Conservation (phyloP, 768 basidiomycete species). For the Rhodocollybia butyracea region DNA sequence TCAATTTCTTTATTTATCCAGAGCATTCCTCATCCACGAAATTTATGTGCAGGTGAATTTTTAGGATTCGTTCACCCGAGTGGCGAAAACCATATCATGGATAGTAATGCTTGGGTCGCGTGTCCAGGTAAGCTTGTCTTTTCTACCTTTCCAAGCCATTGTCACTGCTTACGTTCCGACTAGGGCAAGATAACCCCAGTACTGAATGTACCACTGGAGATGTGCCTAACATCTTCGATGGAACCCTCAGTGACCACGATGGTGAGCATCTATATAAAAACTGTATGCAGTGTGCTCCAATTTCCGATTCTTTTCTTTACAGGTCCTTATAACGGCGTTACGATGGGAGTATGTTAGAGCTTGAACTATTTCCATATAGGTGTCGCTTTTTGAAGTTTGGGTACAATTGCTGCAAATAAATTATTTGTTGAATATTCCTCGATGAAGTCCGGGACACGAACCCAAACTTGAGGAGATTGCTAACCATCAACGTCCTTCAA, state of each 20-base stretch:
- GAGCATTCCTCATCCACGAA: constrained; percentile 5
- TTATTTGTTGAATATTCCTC: too few species aligned
- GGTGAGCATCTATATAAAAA: constrained; percentile 34
- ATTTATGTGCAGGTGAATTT: constrained; percentile 21
- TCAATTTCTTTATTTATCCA: not conserved
- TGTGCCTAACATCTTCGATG: constrained; percentile 46
- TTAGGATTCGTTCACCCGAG: constrained; percentile 46
- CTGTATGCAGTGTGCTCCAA: not conserved
- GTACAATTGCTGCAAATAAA: too few species aligned
- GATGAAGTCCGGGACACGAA: too few species aligned
- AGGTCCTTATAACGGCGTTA: constrained; percentile 8
- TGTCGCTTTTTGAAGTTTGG: too few species aligned
- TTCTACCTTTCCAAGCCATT: constrained; percentile 5
- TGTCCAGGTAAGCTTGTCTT: constrained; percentile 43
- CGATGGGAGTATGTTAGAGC: constrained; percentile 7
- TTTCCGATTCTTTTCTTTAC: not conserved
- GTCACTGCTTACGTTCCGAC: constrained; percentile 12
- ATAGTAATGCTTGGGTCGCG: constrained; percentile 42
- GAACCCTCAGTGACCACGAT: constrained; percentile 41
- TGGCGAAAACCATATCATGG: constrained; percentile 26
- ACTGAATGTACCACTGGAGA: constrained; percentile 49
- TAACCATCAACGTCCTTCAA: too few species aligned
- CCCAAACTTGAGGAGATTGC: too few species aligned
- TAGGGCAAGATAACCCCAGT: constrained; percentile 61
- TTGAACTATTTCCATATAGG: not conserved